Percentiles rank a stretch among this genome's conserved stretches.
Evolutionary conservation across 768 basidiomycete species (phyloP).

Genomic region (Pulveroboletus ravenelii): DNA sequence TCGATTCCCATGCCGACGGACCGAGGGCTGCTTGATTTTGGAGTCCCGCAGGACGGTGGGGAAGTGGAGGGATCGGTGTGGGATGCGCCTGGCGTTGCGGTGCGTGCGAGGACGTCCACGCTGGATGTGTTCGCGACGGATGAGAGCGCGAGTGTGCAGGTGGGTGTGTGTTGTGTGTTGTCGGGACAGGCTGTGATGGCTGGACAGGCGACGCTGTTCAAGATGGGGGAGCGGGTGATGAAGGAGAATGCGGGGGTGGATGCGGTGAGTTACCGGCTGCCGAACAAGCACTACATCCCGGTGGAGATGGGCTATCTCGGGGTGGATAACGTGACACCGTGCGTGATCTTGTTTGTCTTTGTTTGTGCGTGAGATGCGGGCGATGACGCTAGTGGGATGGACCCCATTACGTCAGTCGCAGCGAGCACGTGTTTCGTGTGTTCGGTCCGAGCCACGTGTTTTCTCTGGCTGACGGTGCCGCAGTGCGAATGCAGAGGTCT

Average conservation of each 20-base stretch:
- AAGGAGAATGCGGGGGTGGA: conserved; percentile 56
- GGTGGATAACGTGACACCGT: conserved; percentile 68
- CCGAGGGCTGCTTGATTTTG: conserved; percentile 48
- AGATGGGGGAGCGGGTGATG: conserved; percentile 76
- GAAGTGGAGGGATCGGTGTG: conserved; percentile 56
- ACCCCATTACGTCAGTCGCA: conserved; percentile 21
- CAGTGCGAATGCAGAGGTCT: conserved; percentile 80
- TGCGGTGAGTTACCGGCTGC: conserved; percentile 66
- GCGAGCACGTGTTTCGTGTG: too few relatives aligned
- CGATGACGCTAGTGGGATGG: conserved; percentile 17
- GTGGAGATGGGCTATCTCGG: conserved; percentile 76
- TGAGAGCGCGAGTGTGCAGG: conserved; percentile 91
- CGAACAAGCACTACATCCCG: conserved; percentile 94
- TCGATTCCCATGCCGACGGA: conserved; percentile 46
- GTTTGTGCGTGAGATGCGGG: background rate
- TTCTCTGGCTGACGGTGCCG: background rate
- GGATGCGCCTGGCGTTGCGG: conserved; percentile 51
- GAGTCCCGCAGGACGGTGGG: conserved; percentile 34
- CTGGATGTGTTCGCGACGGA: conserved; percentile 81
- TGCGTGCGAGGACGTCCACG: conserved; percentile 56
- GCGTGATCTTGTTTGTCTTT: conserved; percentile 21
- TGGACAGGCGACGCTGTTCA: conserved; percentile 84
- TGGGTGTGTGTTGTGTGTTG: conserved; percentile 28
- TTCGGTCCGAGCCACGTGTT: too few relatives aligned
- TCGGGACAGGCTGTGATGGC: background rate